These are phyloP conservation scores for Melanopsichium pennsylvanicum DNA, from an alignment of 1,284 basidiomycete species.

Conservation along the genomic window DNA sequence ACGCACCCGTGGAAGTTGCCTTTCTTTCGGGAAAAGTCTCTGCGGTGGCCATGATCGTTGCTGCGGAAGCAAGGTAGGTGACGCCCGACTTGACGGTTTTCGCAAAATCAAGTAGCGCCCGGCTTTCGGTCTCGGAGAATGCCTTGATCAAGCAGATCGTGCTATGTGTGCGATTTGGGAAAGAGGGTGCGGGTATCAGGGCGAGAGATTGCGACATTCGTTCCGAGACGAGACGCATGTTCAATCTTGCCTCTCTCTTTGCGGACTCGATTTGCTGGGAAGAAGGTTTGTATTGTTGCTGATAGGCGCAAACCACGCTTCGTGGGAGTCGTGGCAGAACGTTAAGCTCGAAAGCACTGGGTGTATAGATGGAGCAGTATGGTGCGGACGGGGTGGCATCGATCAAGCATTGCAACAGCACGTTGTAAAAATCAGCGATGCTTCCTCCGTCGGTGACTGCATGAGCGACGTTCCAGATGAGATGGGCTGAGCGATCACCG, in stretches of 20 bases:
- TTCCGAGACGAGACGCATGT: slow-evolving; percentile 18
- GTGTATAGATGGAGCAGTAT: slow-evolving; percentile 18
- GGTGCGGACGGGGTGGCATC: slow-evolving; percentile 9
- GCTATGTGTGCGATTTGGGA: slow-evolving; percentile 16
- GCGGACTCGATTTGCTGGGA: too few relatives aligned
- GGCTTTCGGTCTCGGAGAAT: slow-evolving; percentile 2
- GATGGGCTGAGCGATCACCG: slow-evolving; percentile 2
- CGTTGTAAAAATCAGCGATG: slow-evolving; percentile 22
- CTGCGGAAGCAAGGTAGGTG: slow-evolving; percentile 31
- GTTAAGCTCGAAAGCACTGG: slow-evolving; percentile 10
- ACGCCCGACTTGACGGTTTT: slow-evolving; percentile 13
- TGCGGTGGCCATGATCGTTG: slow-evolving; percentile 21
- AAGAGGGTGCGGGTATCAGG: neutral
- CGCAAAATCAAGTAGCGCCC: slow-evolving; percentile 9
- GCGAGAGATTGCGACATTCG: slow-evolving; percentile 25
- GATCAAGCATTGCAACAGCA: slow-evolving; percentile 23
- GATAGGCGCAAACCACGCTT: slow-evolving; percentile 20
- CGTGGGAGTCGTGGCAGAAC: slow-evolving; percentile 17
- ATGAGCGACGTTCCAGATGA: slow-evolving; percentile 41
- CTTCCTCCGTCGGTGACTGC: slow-evolving; percentile 40
- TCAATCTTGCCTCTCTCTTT: too few relatives aligned
- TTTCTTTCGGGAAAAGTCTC: slow-evolving; percentile 34
- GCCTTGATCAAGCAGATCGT: slow-evolving; percentile 18
- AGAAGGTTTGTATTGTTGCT: slow-evolving; percentile 21
- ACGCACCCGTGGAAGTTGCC: slow-evolving; percentile 16